Conservation (phyloP, 2,329 filamentous ascomycete species). For the Colletotrichum sp. region DNA sequence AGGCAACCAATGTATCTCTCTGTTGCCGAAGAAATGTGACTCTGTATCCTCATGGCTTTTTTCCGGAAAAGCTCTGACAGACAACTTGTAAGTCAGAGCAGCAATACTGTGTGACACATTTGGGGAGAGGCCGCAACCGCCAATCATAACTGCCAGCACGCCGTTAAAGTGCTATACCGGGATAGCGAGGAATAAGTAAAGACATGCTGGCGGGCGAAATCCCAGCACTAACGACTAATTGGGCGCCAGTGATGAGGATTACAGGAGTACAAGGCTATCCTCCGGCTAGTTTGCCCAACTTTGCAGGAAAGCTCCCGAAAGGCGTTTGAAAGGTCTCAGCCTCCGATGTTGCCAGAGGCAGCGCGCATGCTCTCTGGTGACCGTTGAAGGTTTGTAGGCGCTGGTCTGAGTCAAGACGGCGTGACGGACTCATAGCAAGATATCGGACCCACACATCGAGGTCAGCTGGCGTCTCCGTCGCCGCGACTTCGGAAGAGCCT, state of each 20-base stretch:
- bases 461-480: neutral
- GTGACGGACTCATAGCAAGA: neutral
- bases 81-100: neutral
- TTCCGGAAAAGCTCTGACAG: neutral
- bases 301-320: neutral
- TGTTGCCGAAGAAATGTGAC: neutral
- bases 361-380: neutral
- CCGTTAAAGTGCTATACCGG: neutral
- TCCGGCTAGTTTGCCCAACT: neutral
- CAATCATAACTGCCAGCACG: neutral
- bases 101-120: neutral
- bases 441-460: neutral
- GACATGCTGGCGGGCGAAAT: neutral
- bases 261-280: neutral
- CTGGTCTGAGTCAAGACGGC: constrained; percentile 6
- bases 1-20: neutral
- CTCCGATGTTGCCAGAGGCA: neutral
- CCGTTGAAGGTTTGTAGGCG: neutral
- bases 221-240: neutral
- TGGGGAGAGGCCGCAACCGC: neutral
- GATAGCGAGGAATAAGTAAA: neutral
- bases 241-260: neutral
- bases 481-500: neutral
- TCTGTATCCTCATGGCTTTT: neutral
- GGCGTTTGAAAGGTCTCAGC: neutral